Conservation (phyloP, 2,329 filamentous ascomycete species). For the Fusarium sarcochroum region DNA sequence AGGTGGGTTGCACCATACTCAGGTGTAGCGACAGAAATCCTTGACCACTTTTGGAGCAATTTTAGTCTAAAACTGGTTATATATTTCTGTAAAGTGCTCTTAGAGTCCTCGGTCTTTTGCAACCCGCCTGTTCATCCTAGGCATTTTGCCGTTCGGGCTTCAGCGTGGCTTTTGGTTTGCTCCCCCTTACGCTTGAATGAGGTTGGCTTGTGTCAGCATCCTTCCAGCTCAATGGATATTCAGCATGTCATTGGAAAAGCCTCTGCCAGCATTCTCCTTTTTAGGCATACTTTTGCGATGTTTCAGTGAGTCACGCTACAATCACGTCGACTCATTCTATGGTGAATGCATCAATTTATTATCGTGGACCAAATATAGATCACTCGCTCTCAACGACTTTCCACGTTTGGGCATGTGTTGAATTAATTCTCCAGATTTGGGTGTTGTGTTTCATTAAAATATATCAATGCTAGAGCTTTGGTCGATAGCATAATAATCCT, state of each 20-base stretch:
- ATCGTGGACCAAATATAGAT: neutral
- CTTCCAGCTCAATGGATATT: neutral
- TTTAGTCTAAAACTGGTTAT: too few species aligned
- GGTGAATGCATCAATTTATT: neutral
- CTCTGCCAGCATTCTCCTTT: neutral
- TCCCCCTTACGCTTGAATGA: neutral
- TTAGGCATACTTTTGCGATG: slow-evolving; percentile 3
- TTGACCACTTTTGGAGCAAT: too few species aligned
- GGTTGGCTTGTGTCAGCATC: slow-evolving; percentile 10
- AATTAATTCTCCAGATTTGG: neutral
- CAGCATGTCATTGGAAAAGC: neutral
- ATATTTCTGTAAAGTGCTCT: too few species aligned
- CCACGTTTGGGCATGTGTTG: neutral
- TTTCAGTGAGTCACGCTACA: neutral
- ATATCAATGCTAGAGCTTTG: neutral
- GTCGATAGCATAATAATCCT: neutral
- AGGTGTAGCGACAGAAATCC: too few species aligned
- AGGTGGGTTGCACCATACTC: too few species aligned
- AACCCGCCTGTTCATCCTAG: too few species aligned
- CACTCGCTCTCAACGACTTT: neutral
- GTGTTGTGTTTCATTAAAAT: neutral
- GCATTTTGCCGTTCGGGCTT: neutral
- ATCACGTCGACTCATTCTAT: slow-evolving; percentile 3
- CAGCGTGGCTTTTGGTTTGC: neutral
- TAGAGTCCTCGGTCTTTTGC: too few species aligned